Base-by-base conservation (phyloP, 1,139 yeast species). In the Hyphopichia fennica region DNA sequence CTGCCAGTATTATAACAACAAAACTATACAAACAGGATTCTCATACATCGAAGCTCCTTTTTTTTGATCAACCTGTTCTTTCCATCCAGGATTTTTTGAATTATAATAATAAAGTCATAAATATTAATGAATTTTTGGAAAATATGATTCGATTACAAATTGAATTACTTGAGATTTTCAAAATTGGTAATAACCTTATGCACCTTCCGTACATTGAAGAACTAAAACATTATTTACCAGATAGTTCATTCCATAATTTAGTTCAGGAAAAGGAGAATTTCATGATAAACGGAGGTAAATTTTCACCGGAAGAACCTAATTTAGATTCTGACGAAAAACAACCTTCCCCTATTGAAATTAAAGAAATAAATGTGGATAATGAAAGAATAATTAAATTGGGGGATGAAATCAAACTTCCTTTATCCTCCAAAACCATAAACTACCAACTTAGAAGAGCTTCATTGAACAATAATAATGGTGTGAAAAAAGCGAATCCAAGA, bases 371-470 rank as follows among this genome's bases (percentile, higher is more conserved):
- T 16, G 49, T 48, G 8, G 43, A 44, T 18, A 41, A 49, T 4
- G 72, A 63, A 42, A 61, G 62, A 40, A 58, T 72, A 3, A 62
- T 69, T 16, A 70, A 67, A 43, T 49, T 69, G 18, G 75, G 75
- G 1, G 65, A 63, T 37, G 57, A 58, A 1, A 67, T 69, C 19
- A 65, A 63, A 40, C 56, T 73, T 10, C 78, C 78, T 1, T 53
- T 69, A 23, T 69, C 76, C 2, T 70, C 76, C 9, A 69, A 69
- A 41, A 71, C 78, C 1, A 58, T 69, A 33, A 73, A 70, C 45
- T 58, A 59, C 42, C 72, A 71, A 43, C 53, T 71, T 16, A 48
- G 75, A 46, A 45, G 52, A 34, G 64, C 58, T 2, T 47, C 52
- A 9, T 15, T 49, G 16, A 36, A 35, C 19, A 39, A 40, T n/a